Conservation (phyloP, 305 asterid genomes). For the Fraxinus ornus region DNA sequence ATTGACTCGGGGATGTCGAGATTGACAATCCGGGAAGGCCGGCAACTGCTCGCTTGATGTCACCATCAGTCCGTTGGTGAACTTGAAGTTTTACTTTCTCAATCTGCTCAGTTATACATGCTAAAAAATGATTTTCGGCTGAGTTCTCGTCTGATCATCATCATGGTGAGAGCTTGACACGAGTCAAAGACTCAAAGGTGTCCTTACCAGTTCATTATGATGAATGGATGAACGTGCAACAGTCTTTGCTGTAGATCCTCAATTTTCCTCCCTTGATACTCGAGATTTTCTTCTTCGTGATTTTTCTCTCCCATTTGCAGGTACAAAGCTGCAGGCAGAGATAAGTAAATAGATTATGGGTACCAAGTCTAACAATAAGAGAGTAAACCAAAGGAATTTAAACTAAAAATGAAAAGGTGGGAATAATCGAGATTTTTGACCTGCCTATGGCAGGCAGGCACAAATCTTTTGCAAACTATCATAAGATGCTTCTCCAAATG, state of each 20-base stretch:
- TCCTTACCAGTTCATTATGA: constrained; percentile 68
- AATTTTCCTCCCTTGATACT: constrained; percentile 60
- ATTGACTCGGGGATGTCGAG: constrained; percentile 95
- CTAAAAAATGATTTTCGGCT: background rate
- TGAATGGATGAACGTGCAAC: constrained; percentile 57
- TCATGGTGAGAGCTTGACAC: background rate
- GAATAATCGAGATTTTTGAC: background rate
- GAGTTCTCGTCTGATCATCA: background rate
- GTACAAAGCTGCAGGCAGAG: constrained; percentile 57
- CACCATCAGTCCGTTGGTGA: constrained; percentile 49
- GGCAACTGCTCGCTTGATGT: constrained; percentile 62
- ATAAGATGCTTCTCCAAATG: background rate
- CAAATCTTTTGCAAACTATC: background rate
- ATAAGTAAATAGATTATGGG: constrained; percentile 1
- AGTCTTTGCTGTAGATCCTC: constrained; percentile 75
- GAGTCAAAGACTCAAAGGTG: constrained; percentile 18
- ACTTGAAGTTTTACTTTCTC: constrained; percentile 56
- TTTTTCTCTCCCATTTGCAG: constrained; percentile 79
- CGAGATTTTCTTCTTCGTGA: constrained; percentile 70
- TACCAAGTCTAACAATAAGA: background rate
- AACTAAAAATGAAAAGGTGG: constrained; percentile 4
- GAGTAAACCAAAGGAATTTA: background rate
- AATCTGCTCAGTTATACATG: constrained; percentile 43
- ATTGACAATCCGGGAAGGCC: constrained; percentile 61
- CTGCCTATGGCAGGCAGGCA: background rate